Evolutionary conservation across 1,284 basidiomycete genomes (phyloP).

Genomic region (Veloboletus limbatus): DNA sequence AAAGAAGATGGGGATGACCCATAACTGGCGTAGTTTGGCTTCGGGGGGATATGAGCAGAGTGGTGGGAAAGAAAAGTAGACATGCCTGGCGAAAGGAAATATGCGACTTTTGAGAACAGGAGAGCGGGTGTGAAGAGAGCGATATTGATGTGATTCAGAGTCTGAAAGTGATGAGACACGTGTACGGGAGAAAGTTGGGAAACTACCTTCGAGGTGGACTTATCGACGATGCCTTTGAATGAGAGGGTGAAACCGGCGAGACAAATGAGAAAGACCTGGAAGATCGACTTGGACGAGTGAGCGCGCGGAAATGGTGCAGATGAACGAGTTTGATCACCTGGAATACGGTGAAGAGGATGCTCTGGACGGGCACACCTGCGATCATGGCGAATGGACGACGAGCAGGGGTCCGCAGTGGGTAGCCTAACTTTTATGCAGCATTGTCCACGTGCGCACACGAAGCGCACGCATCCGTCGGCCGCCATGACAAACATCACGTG

Average conservation of each 20-base stretch:
- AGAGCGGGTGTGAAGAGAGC: slow-evolving; percentile 91
- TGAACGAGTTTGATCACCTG: slow-evolving; percentile 14
- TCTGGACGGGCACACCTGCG: slow-evolving; percentile 9
- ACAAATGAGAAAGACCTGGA: slow-evolving; percentile 87
- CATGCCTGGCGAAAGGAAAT: slow-evolving; percentile 69
- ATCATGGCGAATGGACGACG: too few species aligned
- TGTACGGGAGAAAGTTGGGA: not conserved
- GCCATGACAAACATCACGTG: too few species aligned
- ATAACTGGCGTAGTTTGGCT: slow-evolving; percentile 84
- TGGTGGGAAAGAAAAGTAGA: not conserved
- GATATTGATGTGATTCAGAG: slow-evolving; percentile 78
- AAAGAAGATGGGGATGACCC: slow-evolving; percentile 89
- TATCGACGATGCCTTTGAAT: slow-evolving; percentile 78
- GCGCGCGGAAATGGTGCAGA: not conserved
- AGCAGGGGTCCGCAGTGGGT: too few species aligned
- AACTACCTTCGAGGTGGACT: slow-evolving; percentile 81
- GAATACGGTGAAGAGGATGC: slow-evolving; percentile 27
- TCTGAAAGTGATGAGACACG: slow-evolving; percentile 39
- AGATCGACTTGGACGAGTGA: slow-evolving; percentile 63
- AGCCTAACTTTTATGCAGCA: too few species aligned
- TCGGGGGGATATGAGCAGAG: slow-evolving; percentile 15
- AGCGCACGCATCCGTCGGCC: too few species aligned
- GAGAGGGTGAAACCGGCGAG: slow-evolving; percentile 85
- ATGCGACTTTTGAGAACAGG: slow-evolving; percentile 91
- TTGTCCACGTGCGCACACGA: not conserved